Evolutionary conservation across 2,329 filamentous ascomycete genomes (phyloP), one percentile per base, ranked within the genome.

Genomic region (Colletotrichum agaves): DNA sequence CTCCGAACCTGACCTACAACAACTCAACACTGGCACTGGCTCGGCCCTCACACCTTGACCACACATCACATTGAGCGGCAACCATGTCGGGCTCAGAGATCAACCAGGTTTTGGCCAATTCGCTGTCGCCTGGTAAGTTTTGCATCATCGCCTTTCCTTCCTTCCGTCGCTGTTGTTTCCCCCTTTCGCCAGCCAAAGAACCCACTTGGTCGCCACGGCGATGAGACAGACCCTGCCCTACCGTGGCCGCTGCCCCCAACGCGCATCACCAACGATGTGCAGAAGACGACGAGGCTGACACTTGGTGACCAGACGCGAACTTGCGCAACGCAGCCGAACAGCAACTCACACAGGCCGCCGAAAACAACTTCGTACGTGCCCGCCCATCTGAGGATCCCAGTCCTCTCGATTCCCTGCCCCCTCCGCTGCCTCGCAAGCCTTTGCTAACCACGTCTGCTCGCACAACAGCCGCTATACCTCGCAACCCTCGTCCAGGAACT

Each of bases 71-170:
- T 69, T 47, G 62, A 66, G 55, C 77, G 76, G 75, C 78, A 80
- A 85, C 78, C 81, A 93, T 88, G 87, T 87, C 86, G 82, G 87
- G 85, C 85, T 84, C 97, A 92, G 93, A 98, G 85, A 97, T 98
- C 86, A 97, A 95, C 86, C 91, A 94, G 85, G 95, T 99, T 85
- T 92, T 99, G 86, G 90, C 93, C 83, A 95, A 94, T 86, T 98
- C 96, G 81, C 90, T 98, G 84, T 97, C 94, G 78, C 88, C 94
- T 79, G 95, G 96, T 98, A 85, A 81, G 91, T 82, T 72, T 53
- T 23, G 10, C 64, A 23, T 53, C 31, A 10, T 23, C 44, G 10
- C 58, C 39, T 6, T 41, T 31, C 19, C 31, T 50, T 63, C 33
- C 21, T 57, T 61, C 53, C n/a, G 15, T 44, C 37, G 13, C 37